Conservation (phyloP, 306 rosid genomes). For the Medicago arabica region DNA sequence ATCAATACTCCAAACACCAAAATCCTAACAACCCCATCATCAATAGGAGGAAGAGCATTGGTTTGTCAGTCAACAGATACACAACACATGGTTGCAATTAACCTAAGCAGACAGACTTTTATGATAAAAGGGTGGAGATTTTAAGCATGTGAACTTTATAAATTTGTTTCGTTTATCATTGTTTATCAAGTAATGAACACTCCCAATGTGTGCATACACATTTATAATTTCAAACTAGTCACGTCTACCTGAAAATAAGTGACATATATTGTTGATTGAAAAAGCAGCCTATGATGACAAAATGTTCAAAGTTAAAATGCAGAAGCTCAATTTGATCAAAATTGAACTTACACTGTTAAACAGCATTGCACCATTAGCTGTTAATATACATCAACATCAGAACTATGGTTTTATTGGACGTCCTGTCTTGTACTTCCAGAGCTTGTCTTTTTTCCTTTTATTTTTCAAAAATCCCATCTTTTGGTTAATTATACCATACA, state of each 20-base stretch:
- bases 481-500: slow-evolving; percentile 63
- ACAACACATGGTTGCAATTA: background rate
- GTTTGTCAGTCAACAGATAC: background rate
- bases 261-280: background rate
- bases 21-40: background rate
- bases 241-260: slow-evolving; percentile 14
- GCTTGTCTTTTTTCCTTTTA: slow-evolving; percentile 83
- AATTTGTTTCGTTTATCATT: background rate
- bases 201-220: background rate
- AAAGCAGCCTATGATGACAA: background rate
- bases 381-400: slow-evolving; percentile 26
- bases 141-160: background rate
- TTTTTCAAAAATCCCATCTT: slow-evolving; percentile 61
- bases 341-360: slow-evolving; percentile 29
- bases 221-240: slow-evolving; percentile 23
- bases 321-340: slow-evolving; percentile 31
- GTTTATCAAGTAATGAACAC: background rate
- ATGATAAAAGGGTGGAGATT: background rate
- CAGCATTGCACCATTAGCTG: slow-evolving; percentile 18
- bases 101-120: background rate
- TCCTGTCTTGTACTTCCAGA: slow-evolving; percentile 79
- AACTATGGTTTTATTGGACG: slow-evolving; percentile 39
- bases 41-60: background rate
- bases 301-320: slow-evolving; percentile 27
- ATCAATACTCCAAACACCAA: too few species aligned